These are phyloP conservation scores for Trametes punicea DNA, from an alignment of 768 basidiomycete species.

Conservation along the genomic window DNA sequence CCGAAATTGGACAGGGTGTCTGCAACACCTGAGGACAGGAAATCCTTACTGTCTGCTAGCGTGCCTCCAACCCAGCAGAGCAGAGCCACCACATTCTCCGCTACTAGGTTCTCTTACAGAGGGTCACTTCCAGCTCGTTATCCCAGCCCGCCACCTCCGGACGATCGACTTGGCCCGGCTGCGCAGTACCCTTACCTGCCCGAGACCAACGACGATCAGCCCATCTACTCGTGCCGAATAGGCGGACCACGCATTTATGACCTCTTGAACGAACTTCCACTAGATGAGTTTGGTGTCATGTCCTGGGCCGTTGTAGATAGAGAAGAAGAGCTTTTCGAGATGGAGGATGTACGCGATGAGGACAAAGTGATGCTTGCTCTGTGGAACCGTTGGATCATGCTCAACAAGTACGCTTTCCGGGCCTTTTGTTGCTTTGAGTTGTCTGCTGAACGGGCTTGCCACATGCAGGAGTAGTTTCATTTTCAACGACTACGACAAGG, in stretches of 20 bases:
- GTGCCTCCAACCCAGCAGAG: too few relatives aligned
- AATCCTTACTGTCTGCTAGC: background rate
- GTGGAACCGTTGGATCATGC: constrained; percentile 72
- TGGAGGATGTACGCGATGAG: constrained; percentile 67
- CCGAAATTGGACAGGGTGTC: background rate
- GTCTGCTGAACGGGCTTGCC: background rate
- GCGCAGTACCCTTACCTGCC: constrained; percentile 24
- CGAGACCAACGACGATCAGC: background rate
- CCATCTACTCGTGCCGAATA: constrained; percentile 57
- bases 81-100: background rate
- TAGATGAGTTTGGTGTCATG: constrained; percentile 61
- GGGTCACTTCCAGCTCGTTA: constrained; percentile 18
- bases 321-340: constrained; percentile 75
- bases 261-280: constrained; percentile 53
- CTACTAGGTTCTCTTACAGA: background rate
- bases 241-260: constrained; percentile 66
- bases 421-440: background rate
- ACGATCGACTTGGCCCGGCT: constrained; percentile 23
- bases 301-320: constrained; percentile 67
- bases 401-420: constrained; percentile 45
- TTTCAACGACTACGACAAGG: constrained; percentile 45
- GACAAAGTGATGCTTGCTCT: constrained; percentile 77
- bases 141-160: constrained; percentile 22
- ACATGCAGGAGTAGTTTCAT: constrained; percentile 55
- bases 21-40: background rate